Evolutionary conservation across 2,329 filamentous ascomycete species (phyloP).

Genomic region (Torrubiellomyces zombiae): DNA sequence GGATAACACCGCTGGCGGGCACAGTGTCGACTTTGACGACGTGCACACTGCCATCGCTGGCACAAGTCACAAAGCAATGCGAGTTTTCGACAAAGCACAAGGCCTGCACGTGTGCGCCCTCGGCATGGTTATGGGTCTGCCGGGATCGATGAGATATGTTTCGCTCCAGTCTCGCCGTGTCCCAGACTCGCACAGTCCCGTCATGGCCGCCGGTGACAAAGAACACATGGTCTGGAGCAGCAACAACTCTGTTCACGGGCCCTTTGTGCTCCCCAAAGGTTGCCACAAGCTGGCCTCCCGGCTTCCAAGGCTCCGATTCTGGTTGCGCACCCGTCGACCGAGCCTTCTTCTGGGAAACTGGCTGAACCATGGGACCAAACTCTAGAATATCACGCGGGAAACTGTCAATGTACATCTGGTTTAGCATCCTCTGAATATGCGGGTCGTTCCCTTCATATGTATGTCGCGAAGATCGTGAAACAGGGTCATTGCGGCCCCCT

Average conservation of each 20-base stretch:
- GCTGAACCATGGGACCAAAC: conserved; percentile 68
- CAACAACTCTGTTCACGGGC: conserved; percentile 63
- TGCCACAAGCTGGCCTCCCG: conserved; percentile 68
- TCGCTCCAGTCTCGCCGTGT: conserved; percentile 73
- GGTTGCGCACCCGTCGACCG: conserved; percentile 29
- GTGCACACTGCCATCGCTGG: conserved; percentile 76
- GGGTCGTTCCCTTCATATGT: conserved; percentile 72
- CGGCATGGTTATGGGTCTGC: conserved; percentile 63
- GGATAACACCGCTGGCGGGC: conserved; percentile 31
- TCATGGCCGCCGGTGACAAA: conserved; percentile 91
- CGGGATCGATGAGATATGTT: conserved; percentile 80
- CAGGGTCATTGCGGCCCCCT: conserved; percentile 14
- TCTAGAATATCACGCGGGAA: conserved; percentile 48
- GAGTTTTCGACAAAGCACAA: conserved; percentile 88
- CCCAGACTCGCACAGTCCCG: conserved; percentile 83
- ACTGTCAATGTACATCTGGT: conserved; percentile 67
- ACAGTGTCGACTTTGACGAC: conserved; percentile 62
- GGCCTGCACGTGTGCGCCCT: conserved; percentile 57
- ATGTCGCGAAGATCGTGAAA: conserved; percentile 43
- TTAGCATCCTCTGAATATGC: conserved; percentile 53
- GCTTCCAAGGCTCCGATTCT: conserved; percentile 51
- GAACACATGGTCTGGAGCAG: conserved; percentile 82
- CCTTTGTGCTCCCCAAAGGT: conserved; percentile 78
- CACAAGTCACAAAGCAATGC: conserved; percentile 83
- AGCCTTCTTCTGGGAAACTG: conserved; percentile 39